Percentiles rank a stretch among this genome's conserved stretches.
Evolutionary conservation across 1,284 basidiomycete genomes (phyloP).

Genomic region (Veloboletus limbatus): DNA sequence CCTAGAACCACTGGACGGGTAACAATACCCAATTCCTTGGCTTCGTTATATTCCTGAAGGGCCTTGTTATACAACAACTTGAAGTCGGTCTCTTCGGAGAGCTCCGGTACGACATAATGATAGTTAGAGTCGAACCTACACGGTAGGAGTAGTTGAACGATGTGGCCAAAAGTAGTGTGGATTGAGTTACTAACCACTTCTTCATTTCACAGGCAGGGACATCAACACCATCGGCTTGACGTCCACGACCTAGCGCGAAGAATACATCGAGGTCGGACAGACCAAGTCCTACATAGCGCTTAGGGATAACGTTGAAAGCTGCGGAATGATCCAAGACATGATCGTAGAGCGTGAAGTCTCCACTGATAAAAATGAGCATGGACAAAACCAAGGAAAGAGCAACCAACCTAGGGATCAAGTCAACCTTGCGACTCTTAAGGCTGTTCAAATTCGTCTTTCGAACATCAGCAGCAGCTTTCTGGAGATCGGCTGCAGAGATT

Average conservation of each 20-base stretch:
- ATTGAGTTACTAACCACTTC: conserved; percentile 72
- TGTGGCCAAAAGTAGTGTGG: conserved; percentile 5
- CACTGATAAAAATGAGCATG: conserved; percentile 51
- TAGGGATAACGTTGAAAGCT: conserved; percentile 96
- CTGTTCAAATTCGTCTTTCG: conserved; percentile 89
- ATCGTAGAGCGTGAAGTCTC: conserved; percentile 98
- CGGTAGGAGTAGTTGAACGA: conserved; percentile 14
- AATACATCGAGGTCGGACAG: conserved; percentile 93
- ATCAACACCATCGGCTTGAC: conserved; percentile 92
- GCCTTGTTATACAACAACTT: conserved; percentile 96
- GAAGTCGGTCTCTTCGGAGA: conserved; percentile 91
- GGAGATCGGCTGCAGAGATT: conserved; percentile 85
- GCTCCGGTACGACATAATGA: conserved; percentile 98
- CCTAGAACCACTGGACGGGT: conserved; percentile 97
- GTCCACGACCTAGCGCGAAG: conserved; percentile 99
- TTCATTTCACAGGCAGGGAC: conserved; percentile 99
- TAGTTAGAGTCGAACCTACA: conserved; percentile 99
- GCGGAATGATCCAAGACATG: conserved; percentile 98
- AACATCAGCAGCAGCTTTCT: conserved; percentile 85
- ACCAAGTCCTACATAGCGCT: conserved; percentile 88
- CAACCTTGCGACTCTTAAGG: conserved; percentile 88
- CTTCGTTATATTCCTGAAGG: conserved; percentile 93
- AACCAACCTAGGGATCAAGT: conserved; percentile 86
- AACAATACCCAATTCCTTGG: conserved; percentile 83
- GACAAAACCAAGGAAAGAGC: conserved; percentile 12